Percentiles rank a stretch among this genome's conserved stretches.
These are phyloP conservation scores for Cutaneotrichosporon sp. DNA, from an alignment of 1,284 basidiomycete genomes.

Conservation along the genomic window DNA sequence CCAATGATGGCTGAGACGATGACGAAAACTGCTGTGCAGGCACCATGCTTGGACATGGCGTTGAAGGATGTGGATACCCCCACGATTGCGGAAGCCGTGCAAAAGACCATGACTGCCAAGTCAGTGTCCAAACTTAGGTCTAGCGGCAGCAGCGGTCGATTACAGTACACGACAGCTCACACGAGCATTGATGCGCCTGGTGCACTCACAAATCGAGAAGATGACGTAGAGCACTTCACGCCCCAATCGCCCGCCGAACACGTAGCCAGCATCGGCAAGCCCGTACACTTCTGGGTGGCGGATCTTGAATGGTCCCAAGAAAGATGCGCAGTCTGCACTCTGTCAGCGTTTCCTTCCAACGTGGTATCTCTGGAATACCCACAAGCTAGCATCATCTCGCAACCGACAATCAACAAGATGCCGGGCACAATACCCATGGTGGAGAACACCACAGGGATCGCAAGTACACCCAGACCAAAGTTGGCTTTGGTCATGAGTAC, in stretches of 20 bases:
- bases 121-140: neutral
- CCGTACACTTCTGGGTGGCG: slow-evolving; percentile 22
- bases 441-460: slow-evolving; percentile 31
- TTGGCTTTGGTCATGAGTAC: slow-evolving; percentile 30
- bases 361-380: neutral
- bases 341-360: neutral
- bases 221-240: slow-evolving; percentile 24
- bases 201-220: slow-evolving; percentile 11
- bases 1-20: slow-evolving; percentile 27
- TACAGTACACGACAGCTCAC: neutral
- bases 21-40: slow-evolving; percentile 39
- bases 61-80: slow-evolving; percentile 32
- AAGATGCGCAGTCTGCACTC: slow-evolving; percentile 11
- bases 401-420: slow-evolving; percentile 25
- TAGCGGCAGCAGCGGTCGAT: neutral
- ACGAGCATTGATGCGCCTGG: neutral
- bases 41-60: slow-evolving; percentile 32
- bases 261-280: slow-evolving; percentile 27
- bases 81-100: slow-evolving; percentile 28
- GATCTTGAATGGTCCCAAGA: slow-evolving; percentile 23
- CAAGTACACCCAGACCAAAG: slow-evolving; percentile 35
- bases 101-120: slow-evolving; percentile 20
- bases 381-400: slow-evolving; percentile 31
- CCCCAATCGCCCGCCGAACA: slow-evolving; percentile 24
- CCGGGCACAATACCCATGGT: slow-evolving; percentile 35